Base-by-base conservation (phyloP, 371 early-diverging fungal species). In the Mortierella sp. region DNA sequence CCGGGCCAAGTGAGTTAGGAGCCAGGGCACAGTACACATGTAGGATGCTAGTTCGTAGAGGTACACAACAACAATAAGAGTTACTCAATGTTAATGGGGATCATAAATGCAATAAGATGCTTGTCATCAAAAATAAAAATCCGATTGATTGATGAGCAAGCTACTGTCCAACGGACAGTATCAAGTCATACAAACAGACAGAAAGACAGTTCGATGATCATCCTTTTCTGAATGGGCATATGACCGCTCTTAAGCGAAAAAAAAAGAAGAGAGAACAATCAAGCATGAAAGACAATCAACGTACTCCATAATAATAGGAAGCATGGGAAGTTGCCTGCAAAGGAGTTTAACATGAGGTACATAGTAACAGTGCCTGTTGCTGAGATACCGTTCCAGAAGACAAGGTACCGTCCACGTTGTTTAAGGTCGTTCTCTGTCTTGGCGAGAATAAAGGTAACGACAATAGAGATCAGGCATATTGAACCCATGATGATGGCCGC, bases 341-440 rank as follows among this genome's bases (percentile, higher is more conserved):
- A 79, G 8, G 80, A 62, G 51, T 79, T 79, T 37, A 79, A 66
- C 75, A 79, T 68, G 65, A 75, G 72, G 32, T 79, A 79, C 22
- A 79, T 62, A 65, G 68, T 64, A 57, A 79, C 68, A 62, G 72
- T 49, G 1, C 68, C 75, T 5, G 72, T 75, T 60, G 80, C 80
- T 10, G 80, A 70, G 58, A 79, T 28, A 18, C 80, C 80, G 59
- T 79, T 79, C 80, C 80, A 79, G 45, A 74, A 68, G 43, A 79
- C 72, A 24, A 79, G 80, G 62, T 79, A 79, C 20, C 75, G 75
- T 28, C 80, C 80, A 57, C 80, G 80, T 57, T 79, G 80, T 64
- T 75, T 79, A 30, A 79, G 68, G 45, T 79, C 80, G 43, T 79
- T 79, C 26, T 79, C 68, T 8, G 71, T 75, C 28, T 66, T 71